Evolutionary conservation across 2,329 filamentous ascomycete genomes (phyloP), one percentile per base, ranked within the genome.

Genomic region (Beauveria asiatica): DNA sequence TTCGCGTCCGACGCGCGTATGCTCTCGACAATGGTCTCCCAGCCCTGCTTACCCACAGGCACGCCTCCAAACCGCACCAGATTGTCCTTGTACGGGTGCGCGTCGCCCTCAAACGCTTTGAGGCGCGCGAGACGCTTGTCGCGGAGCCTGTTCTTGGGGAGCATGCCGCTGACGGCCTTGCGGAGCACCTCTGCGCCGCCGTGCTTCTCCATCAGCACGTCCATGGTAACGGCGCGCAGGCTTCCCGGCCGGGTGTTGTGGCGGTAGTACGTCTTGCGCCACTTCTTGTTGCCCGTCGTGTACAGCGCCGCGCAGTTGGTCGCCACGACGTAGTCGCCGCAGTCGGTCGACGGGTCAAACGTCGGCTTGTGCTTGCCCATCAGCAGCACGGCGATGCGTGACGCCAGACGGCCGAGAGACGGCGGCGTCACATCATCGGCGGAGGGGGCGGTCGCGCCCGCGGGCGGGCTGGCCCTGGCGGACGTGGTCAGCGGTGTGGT

Each of bases 321-420:
- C 56, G 94, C 92, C 1, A 99, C 93, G 13, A 99, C 92, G 75
- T 99, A 99, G 84, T 99, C 94, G 67, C 94, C 94, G 81, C 94
- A 97, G 81, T 99, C 94, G 63, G 92, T 97, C 23, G 92, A 96
- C 1, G 94, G 94, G 76, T 97, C 90, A 78, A 86, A 99, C 74
- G 94, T 96, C 23, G 94, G 94, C 78, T 99, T 99, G 83, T 99
- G 89, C 81, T 99, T 99, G 77, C 94, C 94, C 92, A 97, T 97
- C 57, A 97, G 85, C 62, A 90, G 81, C 58, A 87, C 80, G 63
- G 92, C 93, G 74, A 97, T 96, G 64, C 88, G 86, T 57, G 88
- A 91, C 63, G 93, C 93, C 56, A 97, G 82, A 46, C 93, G 91
- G 67, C 93, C 93, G 45, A 97, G 87, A n/a, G 91, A 86, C 16